Base-by-base conservation (phyloP, 2,329 filamentous ascomycete genomes). In the Ophiostoma himal-ulmi region DNA sequence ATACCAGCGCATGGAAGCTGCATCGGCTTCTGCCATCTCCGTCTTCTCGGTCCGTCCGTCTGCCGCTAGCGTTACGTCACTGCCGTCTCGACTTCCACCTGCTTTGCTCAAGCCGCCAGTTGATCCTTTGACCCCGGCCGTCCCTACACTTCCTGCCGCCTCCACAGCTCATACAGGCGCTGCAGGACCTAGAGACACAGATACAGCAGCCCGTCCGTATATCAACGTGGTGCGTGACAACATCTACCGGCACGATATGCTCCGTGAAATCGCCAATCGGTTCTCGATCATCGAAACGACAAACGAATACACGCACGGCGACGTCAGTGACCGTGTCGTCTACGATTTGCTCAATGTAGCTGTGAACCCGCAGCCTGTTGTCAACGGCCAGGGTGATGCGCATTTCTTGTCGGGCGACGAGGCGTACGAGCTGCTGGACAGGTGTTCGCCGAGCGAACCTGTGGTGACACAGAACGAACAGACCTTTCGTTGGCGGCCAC, bases 401-500 rank as follows among this genome's bases (percentile, higher is more conserved):
- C 71, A 71, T 20, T 60, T 73, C 13, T 8, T 75, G 65, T 70
- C 73, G 0, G 74, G 74, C 14, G 60, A 71, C 5, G 74, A 75
- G 54, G 74, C 74, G 2, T 57, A 65, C 10, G 57, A 37, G 1
- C 67, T 72, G 70, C 70, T 75, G 22, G 74, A 75, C 4, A n/a
- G 26, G 1, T 71, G 69, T 1, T 70, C 73, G 26, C 73, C 73
- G n/a, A 30, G 34, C 13, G 73, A 70, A 60, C 76, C 76, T 1
- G 73, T 77, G 52, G 72, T 77, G 54, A 76, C 76, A 4, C 68
- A 74, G 14, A 72, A 70, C 20, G 75, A 76, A 65, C 76, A 77
- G 69, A 73, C 70, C 68, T 77, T 77, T 68, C 69, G 41, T 34
- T 77, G 76, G 76, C 72, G 69, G n/a, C 64, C 72, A 10, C 64